Conservation (phyloP, 2,329 filamentous ascomycete species). For the Cladosporium sp. region DNA sequence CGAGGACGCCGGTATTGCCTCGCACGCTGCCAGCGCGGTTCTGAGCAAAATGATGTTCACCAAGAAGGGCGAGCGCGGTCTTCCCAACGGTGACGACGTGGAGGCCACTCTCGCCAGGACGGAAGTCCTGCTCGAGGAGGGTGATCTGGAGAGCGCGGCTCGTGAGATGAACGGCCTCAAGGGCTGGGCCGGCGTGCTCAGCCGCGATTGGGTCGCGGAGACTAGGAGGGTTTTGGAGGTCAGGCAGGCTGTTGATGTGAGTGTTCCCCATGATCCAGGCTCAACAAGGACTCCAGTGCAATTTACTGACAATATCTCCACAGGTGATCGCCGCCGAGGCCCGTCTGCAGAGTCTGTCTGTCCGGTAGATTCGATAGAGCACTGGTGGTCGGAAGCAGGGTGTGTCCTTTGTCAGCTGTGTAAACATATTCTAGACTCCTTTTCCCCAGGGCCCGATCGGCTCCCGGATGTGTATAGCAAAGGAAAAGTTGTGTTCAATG, state of each 20-base stretch:
- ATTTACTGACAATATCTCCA: neutral
- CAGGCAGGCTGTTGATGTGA: constrained; percentile 89
- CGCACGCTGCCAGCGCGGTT: constrained; percentile 82
- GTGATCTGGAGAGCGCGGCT: constrained; percentile 82
- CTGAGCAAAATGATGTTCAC: constrained; percentile 94
- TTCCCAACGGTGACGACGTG: constrained; percentile 79
- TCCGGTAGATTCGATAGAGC: constrained; percentile 53
- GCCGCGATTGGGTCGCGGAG: constrained; percentile 88
- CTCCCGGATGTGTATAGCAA: constrained; percentile 16
- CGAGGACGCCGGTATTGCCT: constrained; percentile 88
- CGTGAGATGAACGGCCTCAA: constrained; percentile 89
- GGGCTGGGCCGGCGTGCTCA: constrained; percentile 93
- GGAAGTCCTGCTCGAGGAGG: constrained; percentile 86
- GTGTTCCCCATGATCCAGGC: constrained; percentile 31
- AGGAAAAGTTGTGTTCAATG: neutral
- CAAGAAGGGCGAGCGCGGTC: constrained; percentile 58
- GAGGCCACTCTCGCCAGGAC: constrained; percentile 88
- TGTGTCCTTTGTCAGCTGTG: neutral
- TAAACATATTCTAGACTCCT: constrained; percentile 5
- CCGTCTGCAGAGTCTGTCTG: constrained; percentile 75
- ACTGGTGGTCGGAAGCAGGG: too few species aligned
- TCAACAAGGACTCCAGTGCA: neutral
- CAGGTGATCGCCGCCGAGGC: constrained; percentile 88
- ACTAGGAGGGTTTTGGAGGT: constrained; percentile 90
- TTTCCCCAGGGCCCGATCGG: constrained; percentile 1